Evolutionary conservation across 2,329 filamentous ascomycete genomes (phyloP).

Genomic region (Westerdykella sp.): DNA sequence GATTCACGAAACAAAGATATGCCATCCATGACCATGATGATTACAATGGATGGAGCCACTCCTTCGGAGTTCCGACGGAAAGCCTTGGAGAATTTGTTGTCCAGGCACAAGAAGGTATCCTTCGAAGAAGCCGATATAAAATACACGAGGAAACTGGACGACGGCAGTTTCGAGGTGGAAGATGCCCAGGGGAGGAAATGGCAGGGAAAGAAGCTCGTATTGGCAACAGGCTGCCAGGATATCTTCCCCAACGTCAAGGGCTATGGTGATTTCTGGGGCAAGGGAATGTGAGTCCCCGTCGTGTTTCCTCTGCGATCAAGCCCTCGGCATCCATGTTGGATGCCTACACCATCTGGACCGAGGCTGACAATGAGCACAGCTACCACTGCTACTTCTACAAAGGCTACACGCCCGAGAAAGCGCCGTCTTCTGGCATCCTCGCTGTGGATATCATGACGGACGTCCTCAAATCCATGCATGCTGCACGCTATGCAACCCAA

Average conservation of each 20-base stretch:
- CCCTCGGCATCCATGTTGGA: too few relatives aligned
- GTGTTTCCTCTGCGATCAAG: too few relatives aligned
- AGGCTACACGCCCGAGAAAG: conserved; percentile 49
- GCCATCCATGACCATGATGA: conserved; percentile 39
- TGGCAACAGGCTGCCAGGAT: conserved; percentile 50
- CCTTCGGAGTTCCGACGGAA: conserved; percentile 27
- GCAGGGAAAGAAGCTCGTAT: conserved; percentile 46
- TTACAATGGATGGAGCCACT: conserved; percentile 32
- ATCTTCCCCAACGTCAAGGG: conserved; percentile 45
- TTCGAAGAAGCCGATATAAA: conserved; percentile 14
- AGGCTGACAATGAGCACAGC: conserved; percentile 1
- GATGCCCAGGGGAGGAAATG: conserved; percentile 41
- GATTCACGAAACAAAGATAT: conserved; percentile 35
- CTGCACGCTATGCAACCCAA: conserved; percentile 42
- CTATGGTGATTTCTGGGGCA: conserved; percentile 18
- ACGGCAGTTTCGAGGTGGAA: conserved; percentile 23
- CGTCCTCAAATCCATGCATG: conserved; percentile 27
- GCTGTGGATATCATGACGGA: conserved; percentile 19
- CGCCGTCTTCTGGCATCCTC: conserved; percentile 20
- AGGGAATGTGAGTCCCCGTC: too few relatives aligned
- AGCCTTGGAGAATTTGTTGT: conserved; percentile 18
- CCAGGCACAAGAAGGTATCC: conserved; percentile 20
- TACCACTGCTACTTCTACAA: conserved; percentile 55
- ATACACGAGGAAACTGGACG: conserved; percentile 14
- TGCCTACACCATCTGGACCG: too few relatives aligned